Evolutionary conservation across 768 basidiomycete genomes (phyloP), one percentile per base, ranked within the genome.

Genomic region (Coprinopsis sp.): DNA sequence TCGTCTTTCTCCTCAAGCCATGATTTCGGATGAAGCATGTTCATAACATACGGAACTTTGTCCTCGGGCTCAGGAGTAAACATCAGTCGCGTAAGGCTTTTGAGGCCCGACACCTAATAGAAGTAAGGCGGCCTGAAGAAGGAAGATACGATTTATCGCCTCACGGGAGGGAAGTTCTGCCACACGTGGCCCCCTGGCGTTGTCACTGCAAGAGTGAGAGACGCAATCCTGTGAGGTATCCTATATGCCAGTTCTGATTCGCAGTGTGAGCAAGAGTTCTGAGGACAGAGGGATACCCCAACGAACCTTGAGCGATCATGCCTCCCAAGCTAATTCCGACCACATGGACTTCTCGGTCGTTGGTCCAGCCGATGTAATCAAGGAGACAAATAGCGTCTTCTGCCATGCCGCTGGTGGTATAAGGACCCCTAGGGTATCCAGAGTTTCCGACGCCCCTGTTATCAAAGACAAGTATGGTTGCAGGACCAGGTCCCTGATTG

Each of bases 361-460:
- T 71, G 0, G 76, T 87, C 87, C 89, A 92, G 2, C 77, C 82
- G 5, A 92, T 51, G 53, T 79, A 76, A 54, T 91, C 74, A 4
- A 92, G 69, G 3, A 91, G 70, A 10, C 70, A 74, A 23, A 89
- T 63, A 4, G 70, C 69, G 51, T 92, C 90, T 47, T 83, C 77
- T 2, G 90, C 89, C 89, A 91, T 91, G 2, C 70, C 81, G 41
- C 72, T 73, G 12, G 88, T 86, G 25, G 84, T 75, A 64, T 91
- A 91, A 1, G 87, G 87, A 1, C 88, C 90, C 34, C 69, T 63
- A 0, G 88, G 88, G 33, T 78, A 70, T 3, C 72, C 77, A 24
- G 83, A 87, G 60, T 87, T 77, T 6, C 90, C 90, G 5, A 87
- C 87, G 1, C 90, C 90, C 28, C 90, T 76, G 60, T 92, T 91